These are phyloP conservation scores for Stylonectria norvegica DNA, from an alignment of 2,329 filamentous ascomycete genomes.

Conservation along the genomic window DNA sequence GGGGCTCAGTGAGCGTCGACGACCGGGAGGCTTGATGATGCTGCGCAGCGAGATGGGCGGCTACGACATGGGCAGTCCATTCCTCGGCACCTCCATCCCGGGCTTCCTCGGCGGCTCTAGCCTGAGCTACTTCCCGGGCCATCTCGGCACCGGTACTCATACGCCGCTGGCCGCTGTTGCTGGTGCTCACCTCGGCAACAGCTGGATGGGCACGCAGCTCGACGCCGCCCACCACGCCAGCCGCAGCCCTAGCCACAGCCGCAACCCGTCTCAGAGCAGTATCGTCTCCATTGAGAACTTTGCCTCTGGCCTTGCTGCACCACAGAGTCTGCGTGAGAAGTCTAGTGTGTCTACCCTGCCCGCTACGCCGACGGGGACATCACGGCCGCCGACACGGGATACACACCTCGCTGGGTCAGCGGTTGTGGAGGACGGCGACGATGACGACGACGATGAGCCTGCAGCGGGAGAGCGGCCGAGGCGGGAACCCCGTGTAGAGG, in stretches of 20 bases:
- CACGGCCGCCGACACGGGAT: conserved; percentile 57
- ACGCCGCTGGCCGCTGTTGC: conserved; percentile 78
- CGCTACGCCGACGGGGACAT: conserved; percentile 50
- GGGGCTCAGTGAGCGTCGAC: conserved; percentile 18
- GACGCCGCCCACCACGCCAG: conserved; percentile 10
- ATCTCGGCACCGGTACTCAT: conserved; percentile 71
- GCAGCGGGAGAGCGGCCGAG: conserved; percentile 32
- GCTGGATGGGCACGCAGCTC: conserved; percentile 32
- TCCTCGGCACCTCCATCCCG: conserved; percentile 57
- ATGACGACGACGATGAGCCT: conserved; percentile 29
- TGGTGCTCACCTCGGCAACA: conserved; percentile 51
- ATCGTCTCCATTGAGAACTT: conserved; percentile 44
- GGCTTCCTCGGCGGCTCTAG: conserved; percentile 70
- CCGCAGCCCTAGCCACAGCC: conserved; percentile 35
- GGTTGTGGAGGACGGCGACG: conserved; percentile 37
- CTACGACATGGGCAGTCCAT: conserved; percentile 53
- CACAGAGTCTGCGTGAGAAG: conserved; percentile 52
- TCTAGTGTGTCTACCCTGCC: conserved; percentile 61
- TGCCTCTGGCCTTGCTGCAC: conserved; percentile 32
- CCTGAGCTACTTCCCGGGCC: conserved; percentile 78
- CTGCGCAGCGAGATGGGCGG: conserved; percentile 32
- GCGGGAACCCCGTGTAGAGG: conserved; percentile 74
- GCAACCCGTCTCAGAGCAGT: conserved; percentile 46
- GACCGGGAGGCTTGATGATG: conserved; percentile 30
- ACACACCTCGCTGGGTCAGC: conserved; percentile 36